Conservation (phyloP, 2,329 filamentous ascomycete species). For the Taxawa tesnikishii region DNA sequence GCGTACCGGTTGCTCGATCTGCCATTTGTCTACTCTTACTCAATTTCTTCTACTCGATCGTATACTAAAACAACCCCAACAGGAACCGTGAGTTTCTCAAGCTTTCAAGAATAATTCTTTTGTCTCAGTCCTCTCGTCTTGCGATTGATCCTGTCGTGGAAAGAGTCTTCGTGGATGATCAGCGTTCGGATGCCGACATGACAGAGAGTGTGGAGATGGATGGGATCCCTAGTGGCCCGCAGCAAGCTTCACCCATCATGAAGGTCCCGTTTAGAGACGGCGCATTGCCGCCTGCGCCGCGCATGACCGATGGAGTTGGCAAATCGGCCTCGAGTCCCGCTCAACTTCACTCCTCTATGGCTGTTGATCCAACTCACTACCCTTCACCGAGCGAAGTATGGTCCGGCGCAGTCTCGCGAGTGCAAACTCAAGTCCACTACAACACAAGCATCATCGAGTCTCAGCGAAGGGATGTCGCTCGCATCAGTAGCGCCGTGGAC, state of each 20-base stretch:
- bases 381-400: conserved; percentile 14
- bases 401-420: conserved; percentile 26
- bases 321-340: not conserved
- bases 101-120: conserved; percentile 16
- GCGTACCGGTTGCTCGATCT: too few species aligned
- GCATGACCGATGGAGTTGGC: not conserved
- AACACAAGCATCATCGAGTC: conserved; percentile 29
- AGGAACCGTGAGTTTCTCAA: conserved; percentile 27
- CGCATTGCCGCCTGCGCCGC: not conserved
- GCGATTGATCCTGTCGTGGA: not conserved
- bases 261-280: conserved; percentile 3
- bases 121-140: not conserved
- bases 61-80: conserved; percentile 8
- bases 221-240: conserved; percentile 7
- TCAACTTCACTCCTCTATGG: conserved; percentile 6
- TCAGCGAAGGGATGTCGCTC: conserved; percentile 27
- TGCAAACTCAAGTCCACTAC: conserved; percentile 36
- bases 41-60: too few species aligned
- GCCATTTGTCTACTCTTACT: too few species aligned
- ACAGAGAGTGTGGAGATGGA: conserved; percentile 11
- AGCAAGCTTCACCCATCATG: conserved; percentile 1
- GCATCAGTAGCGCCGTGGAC: conserved; percentile 25
- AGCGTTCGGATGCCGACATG: conserved; percentile 1
- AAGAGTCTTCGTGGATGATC: conserved; percentile 6
- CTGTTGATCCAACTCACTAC: conserved; percentile 3